Evolutionary conservation across 345 rosid genomes (phyloP).

Genomic region (Salix udensis): DNA sequence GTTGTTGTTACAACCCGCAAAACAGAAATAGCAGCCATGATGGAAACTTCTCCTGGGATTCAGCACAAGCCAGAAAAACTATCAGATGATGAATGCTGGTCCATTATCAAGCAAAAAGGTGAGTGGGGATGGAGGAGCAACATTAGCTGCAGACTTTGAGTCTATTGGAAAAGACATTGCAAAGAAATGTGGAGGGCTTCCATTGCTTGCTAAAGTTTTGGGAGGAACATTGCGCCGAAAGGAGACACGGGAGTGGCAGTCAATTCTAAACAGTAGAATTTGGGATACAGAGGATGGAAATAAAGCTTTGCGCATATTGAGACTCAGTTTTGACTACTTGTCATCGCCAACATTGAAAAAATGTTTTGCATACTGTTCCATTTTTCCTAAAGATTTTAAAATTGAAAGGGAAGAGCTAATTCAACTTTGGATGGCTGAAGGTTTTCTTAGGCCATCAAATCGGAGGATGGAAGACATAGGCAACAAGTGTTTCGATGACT

Average conservation of each 20-base stretch:
- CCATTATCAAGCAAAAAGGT: too few species aligned
- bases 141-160: not conserved
- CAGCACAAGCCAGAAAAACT: too few species aligned
- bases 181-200: too few species aligned
- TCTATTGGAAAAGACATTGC: conserved; percentile 1
- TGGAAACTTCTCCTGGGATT: too few species aligned
- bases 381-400: not conserved
- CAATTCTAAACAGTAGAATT: conserved; percentile 9
- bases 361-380: conserved; percentile 6
- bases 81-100: too few species aligned
- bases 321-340: conserved; percentile 10
- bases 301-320: too few species aligned
- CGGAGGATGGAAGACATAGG: conserved; percentile 14
- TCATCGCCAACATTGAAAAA: conserved; percentile 5
- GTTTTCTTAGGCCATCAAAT: not conserved
- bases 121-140: too few species aligned
- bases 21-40: too few species aligned
- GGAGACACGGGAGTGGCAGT: conserved; percentile 8
- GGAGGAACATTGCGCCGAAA: not conserved
- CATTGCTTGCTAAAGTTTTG: not conserved
- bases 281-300: not conserved
- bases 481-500: conserved; percentile 7
- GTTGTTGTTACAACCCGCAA: conserved; percentile 19
- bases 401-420: not conserved
- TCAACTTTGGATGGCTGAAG: conserved; percentile 10